Percentiles rank a stretch among this genome's conserved stretches.
Conservation (phyloP, 176 grass and related monocot genomes). For the Tillandsia fasciculata region DNA sequence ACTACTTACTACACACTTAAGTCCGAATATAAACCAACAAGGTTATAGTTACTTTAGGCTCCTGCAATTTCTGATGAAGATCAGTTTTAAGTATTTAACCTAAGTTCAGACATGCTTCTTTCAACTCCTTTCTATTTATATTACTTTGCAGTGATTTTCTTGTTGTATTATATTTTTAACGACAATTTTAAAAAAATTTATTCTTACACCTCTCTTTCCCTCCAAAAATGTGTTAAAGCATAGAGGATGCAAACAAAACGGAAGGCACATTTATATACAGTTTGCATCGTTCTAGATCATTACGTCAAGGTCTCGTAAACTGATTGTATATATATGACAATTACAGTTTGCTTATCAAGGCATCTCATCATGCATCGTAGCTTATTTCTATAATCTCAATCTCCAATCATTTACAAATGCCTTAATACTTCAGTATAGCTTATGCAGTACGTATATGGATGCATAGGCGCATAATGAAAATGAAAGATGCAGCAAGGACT, state of each 20-base stretch:
- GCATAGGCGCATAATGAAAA: background rate
- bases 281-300: background rate
- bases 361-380: background rate
- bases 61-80: background rate
- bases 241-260: background rate
- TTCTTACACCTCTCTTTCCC: background rate
- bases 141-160: background rate
- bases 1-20: background rate
- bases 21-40: background rate
- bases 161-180: background rate
- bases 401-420: background rate
- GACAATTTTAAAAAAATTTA: background rate
- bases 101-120: background rate
- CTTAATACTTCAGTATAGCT: background rate
- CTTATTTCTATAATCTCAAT: background rate
- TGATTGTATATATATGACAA: background rate
- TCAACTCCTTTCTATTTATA: background rate
- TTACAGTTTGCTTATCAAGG: no score
- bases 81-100: background rate
- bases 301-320: background rate
- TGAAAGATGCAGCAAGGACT: no score
- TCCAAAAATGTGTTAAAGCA: background rate
- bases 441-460: background rate
- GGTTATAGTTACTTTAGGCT: background rate
- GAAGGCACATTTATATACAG: background rate